Evolutionary conservation across 306 rosid species (phyloP), one percentile per base, ranked within the genome.

Genomic region (Trifolium dubium): DNA sequence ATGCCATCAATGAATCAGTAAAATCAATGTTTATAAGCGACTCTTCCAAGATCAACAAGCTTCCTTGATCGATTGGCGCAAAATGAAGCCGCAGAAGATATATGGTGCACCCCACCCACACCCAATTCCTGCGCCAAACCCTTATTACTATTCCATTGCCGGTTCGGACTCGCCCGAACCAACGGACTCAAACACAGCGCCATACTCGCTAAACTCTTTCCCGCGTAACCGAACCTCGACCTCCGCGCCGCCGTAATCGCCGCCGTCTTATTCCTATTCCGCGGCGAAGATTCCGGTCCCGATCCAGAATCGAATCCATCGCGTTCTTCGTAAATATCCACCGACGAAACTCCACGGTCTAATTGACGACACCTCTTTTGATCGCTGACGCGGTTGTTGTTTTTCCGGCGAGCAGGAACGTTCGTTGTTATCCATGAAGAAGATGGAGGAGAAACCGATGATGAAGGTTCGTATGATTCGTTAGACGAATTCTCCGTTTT

Each of bases 141-240:
- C 5, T 69, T 80, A 1, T 79, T 79, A 71, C n/a, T 64, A 23
- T 44, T 47, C 76, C 76, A 80, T 19, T 69, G 60, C 73, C 64
- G 86, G 80, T 82, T 87, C 35, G 99, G 96, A 63, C 85, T 88
- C 59, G 97, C 92, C 72, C 98, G 77, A 35, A 95, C 96, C 77
- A 95, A 51, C 9, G 99, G 99, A 58, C 93, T 95, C 74, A 95
- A 76, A 56, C 99, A 95, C 61, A 92, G 84, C 51, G 92, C 79
- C 40, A 90, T 68, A 4, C 86, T 88, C 15, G 97, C 51, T 2
- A 83, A 55, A 67, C 82, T 89, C 35, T 82, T 87, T n/a, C 69
- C 80, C 3, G 82, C 79, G 5, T 75, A 77, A 4, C 77, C 40
- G 0, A 71, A 0, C 70, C 83, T 81, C n/a, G 86, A 72, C 10